These are phyloP conservation scores for Colletotrichum limetticola DNA, from an alignment of 2,329 filamentous ascomycete genomes.

Conservation along the genomic window DNA sequence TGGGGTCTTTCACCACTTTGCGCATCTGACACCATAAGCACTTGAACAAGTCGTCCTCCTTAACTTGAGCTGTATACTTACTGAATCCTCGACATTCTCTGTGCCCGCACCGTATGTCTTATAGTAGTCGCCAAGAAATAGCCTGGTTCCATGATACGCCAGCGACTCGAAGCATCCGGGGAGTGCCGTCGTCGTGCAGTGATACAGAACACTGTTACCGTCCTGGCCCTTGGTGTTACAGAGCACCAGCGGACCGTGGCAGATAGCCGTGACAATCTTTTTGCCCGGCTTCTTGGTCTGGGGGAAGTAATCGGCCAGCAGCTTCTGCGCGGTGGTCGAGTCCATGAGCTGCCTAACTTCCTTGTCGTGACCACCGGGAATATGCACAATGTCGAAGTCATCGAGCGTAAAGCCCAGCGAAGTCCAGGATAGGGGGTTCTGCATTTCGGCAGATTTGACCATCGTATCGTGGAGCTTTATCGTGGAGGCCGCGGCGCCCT, in stretches of 20 bases:
- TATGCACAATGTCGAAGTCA: constrained; percentile 58
- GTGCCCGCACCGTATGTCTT: constrained; percentile 65
- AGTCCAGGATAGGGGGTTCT: constrained; percentile 57
- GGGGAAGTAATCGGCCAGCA: constrained; percentile 59
- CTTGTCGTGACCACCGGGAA: constrained; percentile 66
- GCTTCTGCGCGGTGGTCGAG: constrained; percentile 54
- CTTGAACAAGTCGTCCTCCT: neutral
- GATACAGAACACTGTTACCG: constrained; percentile 58
- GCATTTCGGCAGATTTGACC: constrained; percentile 52
- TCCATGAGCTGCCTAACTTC: constrained; percentile 62
- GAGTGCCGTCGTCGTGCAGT: constrained; percentile 59
- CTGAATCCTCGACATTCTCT: constrained; percentile 58
- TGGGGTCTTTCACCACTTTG: constrained; percentile 52
- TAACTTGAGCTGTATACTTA: constrained; percentile 41
- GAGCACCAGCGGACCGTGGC: constrained; percentile 64
- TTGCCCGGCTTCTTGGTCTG: constrained; percentile 54
- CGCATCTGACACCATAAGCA: constrained; percentile 47
- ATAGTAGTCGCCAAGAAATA: constrained; percentile 64
- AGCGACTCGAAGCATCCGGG: constrained; percentile 59
- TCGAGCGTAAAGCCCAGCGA: constrained; percentile 54
- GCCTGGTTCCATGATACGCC: constrained; percentile 59
- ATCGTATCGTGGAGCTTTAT: constrained; percentile 56
- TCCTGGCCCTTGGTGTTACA: constrained; percentile 51
- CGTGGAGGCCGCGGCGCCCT: constrained; percentile 57
- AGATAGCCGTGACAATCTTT: constrained; percentile 60